Evolutionary conservation across 1,284 basidiomycete species (phyloP).

Genomic region (Vanrija sp.): DNA sequence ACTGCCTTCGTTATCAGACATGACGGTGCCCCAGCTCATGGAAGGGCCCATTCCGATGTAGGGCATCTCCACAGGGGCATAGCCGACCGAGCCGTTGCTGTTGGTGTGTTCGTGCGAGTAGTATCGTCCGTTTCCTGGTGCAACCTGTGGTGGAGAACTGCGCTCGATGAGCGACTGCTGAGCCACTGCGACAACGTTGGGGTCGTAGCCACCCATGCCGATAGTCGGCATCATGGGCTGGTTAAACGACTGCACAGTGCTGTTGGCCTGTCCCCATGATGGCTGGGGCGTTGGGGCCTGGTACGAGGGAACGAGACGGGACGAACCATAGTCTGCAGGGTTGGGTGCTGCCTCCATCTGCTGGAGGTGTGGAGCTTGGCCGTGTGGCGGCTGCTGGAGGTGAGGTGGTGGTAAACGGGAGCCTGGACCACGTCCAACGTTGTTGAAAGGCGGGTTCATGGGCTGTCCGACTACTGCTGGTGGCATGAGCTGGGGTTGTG

Average conservation of each 20-base stretch:
- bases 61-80: too few species aligned
- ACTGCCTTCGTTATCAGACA: too few species aligned
- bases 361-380: not conserved
- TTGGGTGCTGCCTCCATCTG: not conserved
- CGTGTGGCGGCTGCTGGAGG: not conserved
- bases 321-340: not conserved
- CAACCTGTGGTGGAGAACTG: too few species aligned
- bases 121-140: too few species aligned
- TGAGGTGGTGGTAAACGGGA: not conserved
- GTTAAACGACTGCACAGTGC: not conserved
- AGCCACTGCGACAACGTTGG: not conserved
- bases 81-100: too few species aligned
- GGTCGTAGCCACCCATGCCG: not conserved
- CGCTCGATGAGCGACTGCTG: not conserved
- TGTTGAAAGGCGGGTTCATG: too few species aligned
- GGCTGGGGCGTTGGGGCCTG: constrained; percentile 1
- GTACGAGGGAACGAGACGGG: not conserved
- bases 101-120: too few species aligned
- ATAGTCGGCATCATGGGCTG: too few species aligned
- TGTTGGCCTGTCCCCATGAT: not conserved
- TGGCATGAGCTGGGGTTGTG: too few species aligned
- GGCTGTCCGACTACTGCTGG: too few species aligned
- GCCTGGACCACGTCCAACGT: not conserved
- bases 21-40: too few species aligned
- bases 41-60: too few species aligned